Base-by-base conservation (phyloP, 441 rosid species). In the Monsonia emarginata region DNA sequence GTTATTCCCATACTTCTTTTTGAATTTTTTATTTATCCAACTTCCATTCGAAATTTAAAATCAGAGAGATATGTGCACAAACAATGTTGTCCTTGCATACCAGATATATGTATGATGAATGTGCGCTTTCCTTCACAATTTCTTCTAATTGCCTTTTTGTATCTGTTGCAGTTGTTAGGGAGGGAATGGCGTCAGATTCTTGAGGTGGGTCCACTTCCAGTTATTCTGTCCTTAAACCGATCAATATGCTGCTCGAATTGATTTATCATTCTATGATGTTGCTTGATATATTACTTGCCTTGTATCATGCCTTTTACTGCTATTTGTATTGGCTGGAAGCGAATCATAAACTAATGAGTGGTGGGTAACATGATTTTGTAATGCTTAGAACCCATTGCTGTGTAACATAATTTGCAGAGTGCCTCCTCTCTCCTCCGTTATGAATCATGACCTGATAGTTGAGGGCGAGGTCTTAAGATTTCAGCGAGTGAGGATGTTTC, bases 101-200 rank as follows among this genome's bases (percentile, higher is more conserved):
- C 22, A 2, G 18, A 48, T 0, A 31, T 31, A 6, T 48, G 48
- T 58, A 13, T 22, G 24, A 24, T 22, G 16, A n/a, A 64, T 16
- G 22, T 27, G 18, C 11, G 24, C 5, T 71, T 57, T 21, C 28
- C 27, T 22, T 75, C 22, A 68, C 26, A 14, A 54, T 68, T 5
- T 24, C 32, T 30, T 61, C 13, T 34, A 64, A 32, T 71, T 21
- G 58, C 50, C 65, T 65, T 62, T 58, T 61, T 27, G 18, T 60
- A 36, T 61, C 13, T 27, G 40, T 66, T 82, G 81, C 84, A 88
- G 95, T 73, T 83, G 36, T 78, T 82, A 0, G 95, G 95, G 67
- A 88, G 80, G 73, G 88, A 85, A 44, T 88, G 95, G 95, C 78
- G 81, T 48, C 91, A 80, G 75, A 83, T 88, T 82, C 91, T 88